Percentiles rank a stretch among this genome's conserved stretches.
Conservation (phyloP, 2,329 filamentous ascomycete species). For the Diaporthe australafricana region DNA sequence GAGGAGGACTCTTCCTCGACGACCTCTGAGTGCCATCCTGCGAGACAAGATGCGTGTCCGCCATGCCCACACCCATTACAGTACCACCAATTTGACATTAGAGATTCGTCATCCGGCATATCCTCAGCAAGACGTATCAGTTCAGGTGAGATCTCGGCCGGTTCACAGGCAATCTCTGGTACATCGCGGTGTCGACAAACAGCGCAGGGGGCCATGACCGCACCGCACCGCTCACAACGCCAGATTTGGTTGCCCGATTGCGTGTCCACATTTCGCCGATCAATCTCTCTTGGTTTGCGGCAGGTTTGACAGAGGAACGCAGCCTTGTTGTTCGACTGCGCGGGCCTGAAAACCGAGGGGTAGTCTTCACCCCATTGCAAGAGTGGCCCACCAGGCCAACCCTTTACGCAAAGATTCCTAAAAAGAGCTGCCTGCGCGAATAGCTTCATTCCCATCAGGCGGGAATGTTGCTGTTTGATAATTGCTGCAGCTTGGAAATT, state of each 20-base stretch:
- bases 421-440: constrained; percentile 71
- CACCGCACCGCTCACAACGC: constrained; percentile 67
- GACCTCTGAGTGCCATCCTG: constrained; percentile 64
- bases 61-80: constrained; percentile 73
- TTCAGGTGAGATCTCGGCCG: constrained; percentile 17
- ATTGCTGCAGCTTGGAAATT: constrained; percentile 66
- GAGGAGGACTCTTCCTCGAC: constrained; percentile 44
- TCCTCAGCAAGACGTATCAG: neutral
- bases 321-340: constrained; percentile 66
- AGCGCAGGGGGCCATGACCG: constrained; percentile 66
- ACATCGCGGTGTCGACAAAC: constrained; percentile 67
- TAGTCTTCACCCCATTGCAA: constrained; percentile 67
- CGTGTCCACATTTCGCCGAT: constrained; percentile 53
- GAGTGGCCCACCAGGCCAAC: constrained; percentile 63
- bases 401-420: constrained; percentile 70
- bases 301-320: constrained; percentile 67
- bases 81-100: constrained; percentile 69
- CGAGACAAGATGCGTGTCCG: constrained; percentile 70
- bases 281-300: constrained; percentile 66
- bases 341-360: constrained; percentile 62
- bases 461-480: constrained; percentile 69
- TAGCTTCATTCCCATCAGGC: constrained; percentile 68
- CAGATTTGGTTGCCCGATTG: constrained; percentile 56
- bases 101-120: constrained; percentile 34
- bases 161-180: constrained; percentile 49